A percentile compares a stretch with the other conserved stretches of the same genome.
Evolutionary conservation across 2,329 filamentous ascomycete genomes (phyloP).

Genomic region (Alternaria postmessia): DNA sequence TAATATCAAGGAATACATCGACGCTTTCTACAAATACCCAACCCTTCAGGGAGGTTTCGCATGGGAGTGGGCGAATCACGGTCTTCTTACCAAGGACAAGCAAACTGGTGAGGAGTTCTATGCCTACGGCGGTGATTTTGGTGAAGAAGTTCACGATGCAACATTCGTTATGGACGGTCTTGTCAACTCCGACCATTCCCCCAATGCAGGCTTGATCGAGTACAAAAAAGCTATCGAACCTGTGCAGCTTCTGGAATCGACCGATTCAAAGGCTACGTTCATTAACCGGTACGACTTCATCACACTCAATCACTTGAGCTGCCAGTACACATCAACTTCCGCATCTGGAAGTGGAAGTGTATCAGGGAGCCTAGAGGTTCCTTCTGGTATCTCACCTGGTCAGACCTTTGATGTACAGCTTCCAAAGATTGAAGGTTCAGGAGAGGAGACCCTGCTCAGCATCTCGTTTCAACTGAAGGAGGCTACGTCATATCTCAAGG

Average conservation of each 20-base stretch:
- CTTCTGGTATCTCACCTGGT: conserved; percentile 34
- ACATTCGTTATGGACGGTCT: conserved; percentile 59
- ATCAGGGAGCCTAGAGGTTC: conserved; percentile 34
- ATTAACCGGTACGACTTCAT: conserved; percentile 49
- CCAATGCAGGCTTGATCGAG: conserved; percentile 53
- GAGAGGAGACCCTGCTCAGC: conserved; percentile 28
- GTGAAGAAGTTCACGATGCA: conserved; percentile 51
- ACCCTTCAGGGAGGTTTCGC: conserved; percentile 69
- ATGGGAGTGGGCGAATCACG: conserved; percentile 59
- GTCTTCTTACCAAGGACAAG: conserved; percentile 52
- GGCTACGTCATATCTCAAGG: conserved; percentile 39
- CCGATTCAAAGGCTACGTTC: conserved; percentile 36
- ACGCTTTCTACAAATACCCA: conserved; percentile 67
- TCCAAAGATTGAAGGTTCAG: conserved; percentile 21
- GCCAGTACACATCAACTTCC: conserved; percentile 25
- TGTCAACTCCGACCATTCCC: conserved; percentile 52
- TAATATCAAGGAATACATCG: conserved; percentile 72
- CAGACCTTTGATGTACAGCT: conserved; percentile 38
- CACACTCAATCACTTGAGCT: conserved; percentile 47
- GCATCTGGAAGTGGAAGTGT: conserved; percentile 12
- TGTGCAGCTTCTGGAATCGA: conserved; percentile 44
- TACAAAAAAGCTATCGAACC: conserved; percentile 57
- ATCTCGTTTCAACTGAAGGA: conserved; percentile 47
- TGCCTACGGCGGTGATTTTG: conserved; percentile 56
- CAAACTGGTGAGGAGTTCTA: conserved; percentile 51